phyloP scores from a whole-genome alignment of 352 stramenopile species.

The Phytopythium ostracodes region DNA sequence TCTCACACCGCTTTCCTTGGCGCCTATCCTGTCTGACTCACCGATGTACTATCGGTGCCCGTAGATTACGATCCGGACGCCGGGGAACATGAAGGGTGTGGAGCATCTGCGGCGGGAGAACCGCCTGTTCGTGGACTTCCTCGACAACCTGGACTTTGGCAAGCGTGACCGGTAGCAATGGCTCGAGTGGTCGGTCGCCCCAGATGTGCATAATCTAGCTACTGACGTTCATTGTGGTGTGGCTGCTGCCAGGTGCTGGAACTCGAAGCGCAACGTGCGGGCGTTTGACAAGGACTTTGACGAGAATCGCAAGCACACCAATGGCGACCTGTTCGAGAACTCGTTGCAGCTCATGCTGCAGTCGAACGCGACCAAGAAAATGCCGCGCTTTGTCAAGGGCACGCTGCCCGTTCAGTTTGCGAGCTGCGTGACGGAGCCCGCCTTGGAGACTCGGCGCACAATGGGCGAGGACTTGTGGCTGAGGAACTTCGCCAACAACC shows the following conservation, averaged over 20 bases:
- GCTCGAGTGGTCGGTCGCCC: not conserved
- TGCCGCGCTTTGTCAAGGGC: conserved; percentile 22
- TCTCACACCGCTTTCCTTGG: not conserved
- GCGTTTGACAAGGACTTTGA: conserved; percentile 21
- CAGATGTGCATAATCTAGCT: not conserved
- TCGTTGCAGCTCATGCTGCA: conserved; percentile 16
- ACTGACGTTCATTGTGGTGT: not conserved
- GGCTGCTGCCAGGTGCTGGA: conserved; percentile 19
- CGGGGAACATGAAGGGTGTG: conserved; percentile 35
- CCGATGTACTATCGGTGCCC: not conserved
- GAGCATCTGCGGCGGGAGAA: conserved; percentile 33
- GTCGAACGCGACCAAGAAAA: conserved; percentile 24
- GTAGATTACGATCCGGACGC: conserved; percentile 61
- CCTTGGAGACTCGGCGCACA: conserved; percentile 12
- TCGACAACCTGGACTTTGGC: conserved; percentile 41
- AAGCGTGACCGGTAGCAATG: conserved; percentile 14
- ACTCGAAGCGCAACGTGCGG: conserved; percentile 19
- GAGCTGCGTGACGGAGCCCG: conserved; percentile 13
- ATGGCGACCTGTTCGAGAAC: conserved; percentile 24
- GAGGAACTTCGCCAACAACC: conserved; percentile 27
- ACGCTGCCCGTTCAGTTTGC: conserved; percentile 25
- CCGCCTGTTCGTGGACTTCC: conserved; percentile 52
- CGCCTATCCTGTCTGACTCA: not conserved
- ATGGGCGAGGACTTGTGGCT: conserved; percentile 24
- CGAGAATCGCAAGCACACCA: conserved; percentile 22